Percentiles rank a stretch among this genome's conserved stretches.
Evolutionary conservation across 805 yeast genomes (phyloP).

Genomic region (Torulaspora microellipsoides): DNA sequence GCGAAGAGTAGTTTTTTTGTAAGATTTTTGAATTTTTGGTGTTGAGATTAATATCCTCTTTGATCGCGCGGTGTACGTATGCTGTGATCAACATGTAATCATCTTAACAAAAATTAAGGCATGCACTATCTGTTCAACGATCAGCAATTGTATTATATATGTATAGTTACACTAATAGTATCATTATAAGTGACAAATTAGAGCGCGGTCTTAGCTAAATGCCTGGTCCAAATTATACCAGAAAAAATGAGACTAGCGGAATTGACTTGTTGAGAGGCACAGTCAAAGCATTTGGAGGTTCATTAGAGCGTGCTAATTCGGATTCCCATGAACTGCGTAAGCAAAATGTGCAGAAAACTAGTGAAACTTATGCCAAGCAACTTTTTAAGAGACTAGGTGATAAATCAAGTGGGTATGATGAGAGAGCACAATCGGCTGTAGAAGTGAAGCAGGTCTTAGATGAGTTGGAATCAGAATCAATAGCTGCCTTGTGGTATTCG

Average conservation of each 20-base stretch:
- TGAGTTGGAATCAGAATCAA: conserved; percentile 49
- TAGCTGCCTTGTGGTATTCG: conserved; percentile 74
- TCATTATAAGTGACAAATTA: no score
- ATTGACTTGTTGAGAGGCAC: conserved; percentile 8
- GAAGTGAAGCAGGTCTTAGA: conserved; percentile 47
- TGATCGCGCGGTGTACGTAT: no score
- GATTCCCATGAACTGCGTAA: conserved; percentile 1
- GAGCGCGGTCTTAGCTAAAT: not conserved
- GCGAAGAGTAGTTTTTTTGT: conserved; percentile 41
- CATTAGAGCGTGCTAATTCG: not conserved
- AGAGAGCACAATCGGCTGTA: conserved; percentile 47
- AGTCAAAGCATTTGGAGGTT: conserved; percentile 3
- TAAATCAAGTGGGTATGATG: conserved; percentile 4
- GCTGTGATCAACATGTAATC: no score
- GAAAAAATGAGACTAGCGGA: conserved; percentile 4
- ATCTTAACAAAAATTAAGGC: no score
- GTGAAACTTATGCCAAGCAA: conserved; percentile 13
- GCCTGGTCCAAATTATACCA: conserved; percentile 13
- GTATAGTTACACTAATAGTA: no score
- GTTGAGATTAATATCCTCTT: conserved; percentile 29
- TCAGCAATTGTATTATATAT: no score
- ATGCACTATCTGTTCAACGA: no score
- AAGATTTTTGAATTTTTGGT: conserved; percentile 42
- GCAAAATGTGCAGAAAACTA: conserved; percentile 10
- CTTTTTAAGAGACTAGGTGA: conserved; percentile 10